A percentile compares a stretch with the other conserved stretches of the same genome.
phyloP scores from a whole-genome alignment of 73 alveolate species.

The Paramecium biaurelia region DNA sequence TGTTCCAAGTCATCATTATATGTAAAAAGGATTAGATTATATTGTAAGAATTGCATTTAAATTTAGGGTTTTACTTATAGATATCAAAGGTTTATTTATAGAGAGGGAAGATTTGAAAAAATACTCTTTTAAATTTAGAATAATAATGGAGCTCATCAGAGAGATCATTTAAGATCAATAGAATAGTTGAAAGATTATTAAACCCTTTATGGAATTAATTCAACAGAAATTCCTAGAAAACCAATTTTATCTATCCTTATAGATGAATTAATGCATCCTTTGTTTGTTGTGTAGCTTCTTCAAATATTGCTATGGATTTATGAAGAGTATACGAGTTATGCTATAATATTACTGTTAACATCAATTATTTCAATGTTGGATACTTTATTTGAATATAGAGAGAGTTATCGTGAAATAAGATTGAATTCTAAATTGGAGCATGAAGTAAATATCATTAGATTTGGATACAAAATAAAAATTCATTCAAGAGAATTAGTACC shows the following conservation, averaged over 20 bases:
- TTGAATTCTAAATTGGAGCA: background rate
- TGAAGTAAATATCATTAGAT: background rate
- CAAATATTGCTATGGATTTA: constrained; percentile 26
- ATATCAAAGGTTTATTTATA: background rate
- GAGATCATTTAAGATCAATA: background rate
- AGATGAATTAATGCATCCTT: constrained; percentile 32
- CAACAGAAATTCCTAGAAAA: background rate
- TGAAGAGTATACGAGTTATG: constrained; percentile 31
- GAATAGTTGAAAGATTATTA: background rate
- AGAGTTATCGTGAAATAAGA: background rate
- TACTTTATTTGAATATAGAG: background rate
- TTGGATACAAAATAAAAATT: background rate
- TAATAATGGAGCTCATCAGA: background rate
- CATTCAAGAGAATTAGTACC: background rate
- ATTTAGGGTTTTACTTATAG: background rate
- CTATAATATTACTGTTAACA: background rate
- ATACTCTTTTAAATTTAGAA: background rate
- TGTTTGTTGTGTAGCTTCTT: constrained; percentile 8
- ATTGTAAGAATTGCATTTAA: background rate
- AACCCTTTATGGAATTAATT: background rate
- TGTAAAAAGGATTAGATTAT: background rate
- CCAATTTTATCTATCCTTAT: background rate
- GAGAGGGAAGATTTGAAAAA: background rate
- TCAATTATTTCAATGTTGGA: constrained; percentile 20
- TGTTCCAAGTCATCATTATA: background rate